Base-by-base conservation (phyloP, 495 filamentous ascomycete species). In the Podospora sp. region DNA sequence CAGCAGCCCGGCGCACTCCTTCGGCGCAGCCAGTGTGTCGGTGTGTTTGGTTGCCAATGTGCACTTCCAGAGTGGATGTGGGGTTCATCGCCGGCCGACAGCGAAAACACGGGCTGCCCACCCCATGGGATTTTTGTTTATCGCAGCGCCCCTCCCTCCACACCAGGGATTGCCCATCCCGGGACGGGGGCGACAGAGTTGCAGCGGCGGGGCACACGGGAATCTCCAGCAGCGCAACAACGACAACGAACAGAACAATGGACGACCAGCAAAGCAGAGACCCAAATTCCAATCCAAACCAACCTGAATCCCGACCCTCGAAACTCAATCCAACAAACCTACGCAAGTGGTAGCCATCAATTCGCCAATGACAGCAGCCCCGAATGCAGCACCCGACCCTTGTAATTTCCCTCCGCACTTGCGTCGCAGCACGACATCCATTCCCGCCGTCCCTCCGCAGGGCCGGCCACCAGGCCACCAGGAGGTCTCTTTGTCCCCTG, bases 151-250 rank as follows among this genome's bases (percentile, higher is more conserved):
- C 40, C 40, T 46, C 40, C 53, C 63, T 58, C 62, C 22, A 46
- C 21, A 33, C 61, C 26, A 24, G 20, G 52, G 21, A 22, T 55
- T 6, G n/a, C n/a, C n/a, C 29, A 55, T 55, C 52, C 21, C 52
- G 24, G 52, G 21, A 11, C 52, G 49, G 57, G 57, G 27, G 21
- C 27, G 58, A 60, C 36, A 36, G 58, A 22, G 58, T 36, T 11
- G 33, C 21, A 60, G 58, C 58, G 58, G 58, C 27, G 58, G 25
- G 8, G 1, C 2, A 57, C 53, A 52, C 66, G 66, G 66, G 61
- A 68, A 68, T 68, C 66, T 64, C 66, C 66, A 60, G 40, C 24
- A 16, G 26, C 53, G 56, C 55, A 63, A 35, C 49, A 18, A 59
- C 49, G 14, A 52, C 21, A 12, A 21, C 36, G 25, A 59, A 24